Evolutionary conservation across 1,284 basidiomycete species (phyloP), one percentile per base, ranked within the genome.

Genomic region (Naganishia cerealis): DNA sequence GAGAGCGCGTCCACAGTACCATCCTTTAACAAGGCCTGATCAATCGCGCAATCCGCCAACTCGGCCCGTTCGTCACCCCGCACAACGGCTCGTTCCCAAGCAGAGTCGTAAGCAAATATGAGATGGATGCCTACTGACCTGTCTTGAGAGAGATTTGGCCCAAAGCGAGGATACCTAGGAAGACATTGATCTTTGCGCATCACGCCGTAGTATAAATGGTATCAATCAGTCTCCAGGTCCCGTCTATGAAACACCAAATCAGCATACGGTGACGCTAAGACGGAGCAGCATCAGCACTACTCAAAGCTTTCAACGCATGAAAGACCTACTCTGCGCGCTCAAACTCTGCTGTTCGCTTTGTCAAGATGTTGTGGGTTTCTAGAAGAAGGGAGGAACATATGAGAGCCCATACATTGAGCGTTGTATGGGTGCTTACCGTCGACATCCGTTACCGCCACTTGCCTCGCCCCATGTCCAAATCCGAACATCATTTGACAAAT

Each of bases 11-110:
- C 75, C 9, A 72, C 72, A 18, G 58, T 55, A 29, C 73, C 58
- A 55, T 74, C 73, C 48, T 73, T 68, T 18, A 71, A 70, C 29
- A 73, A 58, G 15, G 75, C 73, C 71, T 75, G 59, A 53, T 77
- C 76, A 61, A 77, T 66, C 21, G 74, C 75, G 48, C 74, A 75
- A 55, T 75, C 74, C 24, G 75, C 76, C 29, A 71, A 46, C 38
- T 77, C 76, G 3, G 36, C 55, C 43, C 72, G 73, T 2, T 67
- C 70, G 7, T 75, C 73, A 1, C 73, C 73, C 3, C 72, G 54
- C 13, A n/a, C 16, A 15, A 61, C 61, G 12, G 72, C 72, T 53
- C 70, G 67, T 9, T 39, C 48, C 38, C 75, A 7, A 2, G 7
- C 43, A 15, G 16, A 24, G 24, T 7, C n/a, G 46, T 33, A 50